Evolutionary conservation across 208 protist genomes (phyloP), one percentile per base, ranked within the genome.

Genomic region (Wallacemonas rigidus): DNA sequence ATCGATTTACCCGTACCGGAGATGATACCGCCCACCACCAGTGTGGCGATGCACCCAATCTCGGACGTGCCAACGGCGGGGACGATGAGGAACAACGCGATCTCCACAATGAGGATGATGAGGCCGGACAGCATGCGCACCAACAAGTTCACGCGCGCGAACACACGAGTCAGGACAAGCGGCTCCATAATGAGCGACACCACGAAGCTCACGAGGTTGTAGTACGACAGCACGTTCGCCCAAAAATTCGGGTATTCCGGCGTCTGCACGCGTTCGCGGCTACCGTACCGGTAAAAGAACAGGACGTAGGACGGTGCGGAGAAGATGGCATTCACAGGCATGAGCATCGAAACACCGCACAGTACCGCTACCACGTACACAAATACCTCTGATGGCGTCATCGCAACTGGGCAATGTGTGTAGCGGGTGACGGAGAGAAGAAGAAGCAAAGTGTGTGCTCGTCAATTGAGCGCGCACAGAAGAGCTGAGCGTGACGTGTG

Each of bases 261-360:
- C 17, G 75, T 71, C 7, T 70, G 70, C 41, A 85, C 35, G 1
- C 75, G 67, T 39, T 88, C 55, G 9, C 80, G 36, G 57, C 65
- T 77, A 40, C 85, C 83, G 74, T 86, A 92, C 50, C 80, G 70
- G 75, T 89, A 87, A 72, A 82, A 92, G 53, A 81, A 45, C 51
- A 81, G 38, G 7, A 95, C 93, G 74, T 95, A 98, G 12, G 69
- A 68, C 12, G 85, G 87, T 2, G 90, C 89, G 12, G 86, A 90
- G 70, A 97, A 92, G 69, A 95, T 77, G 41, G 86, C 76, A 67
- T 97, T 97, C 58, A 91, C 71, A 3, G 90, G 88, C 74, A 95
- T 88, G 38, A 98, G 67, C 73, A 91, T 86, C 17, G 87, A 92
- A 3, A 93, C 55, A 48, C 94, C 92, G 44, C 81, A 85, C 48